Evolutionary conservation across 2,329 filamentous ascomycete genomes (phyloP).

Genomic region (Aaosphaeria arxii): DNA sequence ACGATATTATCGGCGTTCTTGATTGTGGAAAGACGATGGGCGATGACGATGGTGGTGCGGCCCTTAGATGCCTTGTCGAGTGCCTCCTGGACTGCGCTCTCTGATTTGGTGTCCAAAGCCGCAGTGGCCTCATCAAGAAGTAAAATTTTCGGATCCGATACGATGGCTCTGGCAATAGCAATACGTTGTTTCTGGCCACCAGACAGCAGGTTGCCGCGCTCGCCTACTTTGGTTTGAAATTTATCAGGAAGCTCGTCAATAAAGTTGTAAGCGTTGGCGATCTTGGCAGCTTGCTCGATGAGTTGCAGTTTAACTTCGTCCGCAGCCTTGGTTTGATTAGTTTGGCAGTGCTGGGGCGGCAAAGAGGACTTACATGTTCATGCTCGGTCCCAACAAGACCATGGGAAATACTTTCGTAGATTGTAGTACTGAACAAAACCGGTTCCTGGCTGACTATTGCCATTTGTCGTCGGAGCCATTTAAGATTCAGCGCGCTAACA

Average conservation of each 20-base stretch:
- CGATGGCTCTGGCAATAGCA: conserved; percentile 85
- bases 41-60: conserved; percentile 93
- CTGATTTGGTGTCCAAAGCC: conserved; percentile 89
- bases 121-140: conserved; percentile 94
- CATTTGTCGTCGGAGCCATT: conserved; percentile 90
- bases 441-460: conserved; percentile 92
- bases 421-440: conserved; percentile 83
- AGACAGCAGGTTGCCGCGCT: conserved; percentile 86
- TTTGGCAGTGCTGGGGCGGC: neutral
- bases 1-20: conserved; percentile 94
- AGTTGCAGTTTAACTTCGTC: conserved; percentile 68
- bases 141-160: conserved; percentile 87
- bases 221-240: conserved; percentile 93
- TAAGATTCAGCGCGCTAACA: conserved; percentile 76
- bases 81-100: conserved; percentile 90
- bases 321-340: conserved; percentile 22
- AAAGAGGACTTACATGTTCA: conserved; percentile 53
- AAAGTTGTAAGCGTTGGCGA: conserved; percentile 94
- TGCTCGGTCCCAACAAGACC: conserved; percentile 82
- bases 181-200: conserved; percentile 97
- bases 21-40: conserved; percentile 92
- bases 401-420: conserved; percentile 85
- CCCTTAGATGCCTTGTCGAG: conserved; percentile 82
- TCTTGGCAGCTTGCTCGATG: conserved; percentile 77
- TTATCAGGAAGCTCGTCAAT: conserved; percentile 77